Evolutionary conservation across 352 stramenopile genomes (phyloP), one percentile per base, ranked within the genome.

Genomic region (Globisporangium alternatum): DNA sequence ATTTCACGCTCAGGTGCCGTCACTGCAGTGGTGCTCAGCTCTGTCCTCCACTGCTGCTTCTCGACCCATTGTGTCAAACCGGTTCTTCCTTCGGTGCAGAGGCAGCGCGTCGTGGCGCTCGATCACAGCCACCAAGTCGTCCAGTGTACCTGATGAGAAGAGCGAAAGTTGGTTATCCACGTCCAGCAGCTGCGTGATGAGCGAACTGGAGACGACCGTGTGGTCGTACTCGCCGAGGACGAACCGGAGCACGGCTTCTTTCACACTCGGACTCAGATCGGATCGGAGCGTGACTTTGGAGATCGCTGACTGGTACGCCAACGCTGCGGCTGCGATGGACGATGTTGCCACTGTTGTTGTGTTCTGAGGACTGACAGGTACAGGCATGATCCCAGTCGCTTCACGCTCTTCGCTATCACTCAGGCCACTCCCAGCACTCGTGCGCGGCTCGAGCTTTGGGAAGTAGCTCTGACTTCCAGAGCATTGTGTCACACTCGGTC

Each of bases 391-490:
- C 3, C 35, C 51, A 25, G 19, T 19, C 6, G 51, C 51, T 13
- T 17, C 51, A 35, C 51, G 51, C 2, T 12, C n/a, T 8, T 56
- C 51, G 8, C 15, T 56, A 17, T 56, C 28, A 19, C 15, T 28
- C 15, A 56, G 15, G 8, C 30, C 28, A 25, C 51, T 56, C 6
- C 51, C 51, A 28, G 51, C 51, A 7, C 51, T n/a, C n/a, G 51
- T 56, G 28, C 28, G 28, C 19, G 51, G 51, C 17, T 19, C 28
- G 3, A 56, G 30, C 51, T 41, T 56, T 37, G 51, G 51, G 28
- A 56, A 56, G 6, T 56, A 28, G 28, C 17, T 56, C 33, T 56
- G 31, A 13, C 51, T 56, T 56, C 51, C 51, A 13, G n/a, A 6
- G 1, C 3, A 0, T 2, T 31, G n/a, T 0, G 17, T 15, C 10